Conservation (phyloP, 2,329 filamentous ascomycete genomes). For the Sarocladium kiliense region DNA sequence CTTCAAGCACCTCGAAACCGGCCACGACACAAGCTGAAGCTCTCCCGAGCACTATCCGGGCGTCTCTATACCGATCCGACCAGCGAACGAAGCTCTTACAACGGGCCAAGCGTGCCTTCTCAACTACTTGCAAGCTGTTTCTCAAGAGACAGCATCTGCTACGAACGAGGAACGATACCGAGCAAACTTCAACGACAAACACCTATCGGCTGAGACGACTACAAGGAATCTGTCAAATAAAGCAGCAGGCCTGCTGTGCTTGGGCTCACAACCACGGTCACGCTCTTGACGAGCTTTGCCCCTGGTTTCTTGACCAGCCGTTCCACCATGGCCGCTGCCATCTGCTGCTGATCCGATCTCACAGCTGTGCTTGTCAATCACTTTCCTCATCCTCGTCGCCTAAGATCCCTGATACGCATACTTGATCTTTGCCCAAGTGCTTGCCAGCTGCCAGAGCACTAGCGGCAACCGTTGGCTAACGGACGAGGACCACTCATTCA, state of each 20-base stretch:
- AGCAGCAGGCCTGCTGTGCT: background rate
- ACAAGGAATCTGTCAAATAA: no score
- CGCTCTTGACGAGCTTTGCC: background rate
- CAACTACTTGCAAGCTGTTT: background rate
- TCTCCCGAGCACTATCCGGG: background rate
- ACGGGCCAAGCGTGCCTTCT: background rate
- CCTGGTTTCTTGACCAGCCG: background rate
- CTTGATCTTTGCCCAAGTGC: background rate
- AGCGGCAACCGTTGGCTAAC: no score
- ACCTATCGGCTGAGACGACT: no score
- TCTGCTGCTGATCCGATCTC: background rate
- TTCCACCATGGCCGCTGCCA: background rate
- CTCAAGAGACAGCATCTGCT: background rate
- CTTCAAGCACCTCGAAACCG: background rate
- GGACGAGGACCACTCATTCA: no score
- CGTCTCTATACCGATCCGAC: no score
- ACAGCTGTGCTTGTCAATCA: background rate
- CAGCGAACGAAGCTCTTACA: no score
- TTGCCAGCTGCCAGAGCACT: background rate
- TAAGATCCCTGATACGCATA: background rate
- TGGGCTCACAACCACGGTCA: background rate
- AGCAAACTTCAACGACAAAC: no score
- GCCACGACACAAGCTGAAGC: background rate
- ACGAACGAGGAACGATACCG: no score
- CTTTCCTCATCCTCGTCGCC: background rate